Evolutionary conservation across 164 flowering plant genomes (phyloP).

Genomic region (Annona cherimola): DNA sequence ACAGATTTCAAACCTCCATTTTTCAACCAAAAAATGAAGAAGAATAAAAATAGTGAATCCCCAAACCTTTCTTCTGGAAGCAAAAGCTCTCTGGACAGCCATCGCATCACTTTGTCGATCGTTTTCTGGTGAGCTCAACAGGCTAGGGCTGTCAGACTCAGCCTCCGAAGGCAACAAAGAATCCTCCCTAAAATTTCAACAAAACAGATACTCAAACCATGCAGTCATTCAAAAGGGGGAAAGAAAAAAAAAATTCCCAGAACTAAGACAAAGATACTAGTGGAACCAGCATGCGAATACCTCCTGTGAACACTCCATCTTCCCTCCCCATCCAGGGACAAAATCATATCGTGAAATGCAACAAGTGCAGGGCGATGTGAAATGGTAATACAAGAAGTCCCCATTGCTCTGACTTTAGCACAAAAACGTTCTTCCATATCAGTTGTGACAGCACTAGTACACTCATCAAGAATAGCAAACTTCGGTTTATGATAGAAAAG

Average conservation of each 20-base stretch:
- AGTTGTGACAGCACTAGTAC: slow-evolving; percentile 99
- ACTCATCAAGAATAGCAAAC: slow-evolving; percentile 98
- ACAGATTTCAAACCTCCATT: background rate
- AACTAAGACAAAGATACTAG: background rate
- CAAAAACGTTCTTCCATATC: slow-evolving; percentile 99
- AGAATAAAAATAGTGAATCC: background rate
- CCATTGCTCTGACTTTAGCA: slow-evolving; percentile 98
- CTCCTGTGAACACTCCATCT: slow-evolving; percentile 85
- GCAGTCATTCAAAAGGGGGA: background rate
- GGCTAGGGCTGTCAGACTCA: slow-evolving; percentile 8
- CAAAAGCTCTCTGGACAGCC: slow-evolving; percentile 85
- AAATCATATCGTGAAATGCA: slow-evolving; percentile 94
- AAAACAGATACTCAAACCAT: background rate
- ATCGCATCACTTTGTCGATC: slow-evolving; percentile 80
- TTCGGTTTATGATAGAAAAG: slow-evolving; percentile 96
- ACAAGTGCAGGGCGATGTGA: slow-evolving; percentile 99
- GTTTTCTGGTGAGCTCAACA: slow-evolving; percentile 37
- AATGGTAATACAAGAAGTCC: slow-evolving; percentile 97
- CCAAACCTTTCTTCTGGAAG: slow-evolving; percentile 48
- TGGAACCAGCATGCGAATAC: slow-evolving; percentile 1
- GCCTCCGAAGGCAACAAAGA: slow-evolving; percentile 29
- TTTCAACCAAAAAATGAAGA: background rate
- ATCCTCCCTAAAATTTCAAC: slow-evolving; percentile 46
- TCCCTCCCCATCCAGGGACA: slow-evolving; percentile 99
- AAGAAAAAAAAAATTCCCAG: background rate